These are phyloP conservation scores for Aspergillus proliferans DNA, from an alignment of 2,329 filamentous ascomycete genomes.

Conservation along the genomic window DNA sequence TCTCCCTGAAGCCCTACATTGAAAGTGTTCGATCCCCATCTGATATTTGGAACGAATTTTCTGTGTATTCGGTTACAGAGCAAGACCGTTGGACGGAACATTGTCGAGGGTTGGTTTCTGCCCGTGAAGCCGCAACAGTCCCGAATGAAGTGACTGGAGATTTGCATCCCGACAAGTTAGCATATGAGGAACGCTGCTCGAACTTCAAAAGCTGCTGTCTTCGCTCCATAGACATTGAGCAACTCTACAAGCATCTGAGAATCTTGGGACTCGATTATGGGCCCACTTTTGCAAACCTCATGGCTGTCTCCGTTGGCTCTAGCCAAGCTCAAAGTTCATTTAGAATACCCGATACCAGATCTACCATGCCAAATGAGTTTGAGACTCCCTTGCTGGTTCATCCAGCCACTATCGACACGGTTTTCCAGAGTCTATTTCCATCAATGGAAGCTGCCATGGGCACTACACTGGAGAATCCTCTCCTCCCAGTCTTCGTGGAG, in stretches of 20 bases:
- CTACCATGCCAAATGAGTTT: neutral
- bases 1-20: neutral
- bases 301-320: neutral
- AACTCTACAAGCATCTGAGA: neutral
- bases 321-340: neutral
- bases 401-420: slow-evolving; percentile 12
- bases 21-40: neutral
- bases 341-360: neutral
- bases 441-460: neutral
- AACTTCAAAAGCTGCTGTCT: neutral
- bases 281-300: neutral
- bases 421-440: slow-evolving; percentile 10
- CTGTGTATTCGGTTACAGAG: slow-evolving; percentile 6
- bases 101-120: slow-evolving; percentile 12
- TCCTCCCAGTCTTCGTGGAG: neutral
- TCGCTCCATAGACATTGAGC: too few species aligned
- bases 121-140: slow-evolving; percentile 3
- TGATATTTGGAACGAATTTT: slow-evolving; percentile 7
- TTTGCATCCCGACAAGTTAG: neutral
- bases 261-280: neutral
- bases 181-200: neutral
- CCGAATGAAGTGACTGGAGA: neutral
- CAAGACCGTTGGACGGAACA: slow-evolving; percentile 11
- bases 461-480: neutral
- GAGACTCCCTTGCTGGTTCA: slow-evolving; percentile 10